Evolutionary conservation across 805 yeast genomes (phyloP).

Genomic region (Candida sithepensis): DNA sequence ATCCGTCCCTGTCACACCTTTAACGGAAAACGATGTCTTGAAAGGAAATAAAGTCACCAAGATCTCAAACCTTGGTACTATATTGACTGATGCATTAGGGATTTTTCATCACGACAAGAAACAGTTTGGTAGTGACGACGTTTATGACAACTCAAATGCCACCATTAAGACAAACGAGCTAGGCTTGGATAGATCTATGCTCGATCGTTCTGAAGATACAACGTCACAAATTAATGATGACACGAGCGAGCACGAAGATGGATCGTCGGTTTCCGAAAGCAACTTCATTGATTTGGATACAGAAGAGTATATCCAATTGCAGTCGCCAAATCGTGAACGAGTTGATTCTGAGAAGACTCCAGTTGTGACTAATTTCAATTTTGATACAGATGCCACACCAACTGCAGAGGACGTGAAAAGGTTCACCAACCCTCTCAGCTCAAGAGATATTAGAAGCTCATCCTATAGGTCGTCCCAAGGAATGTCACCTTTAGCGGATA

Average conservation of each 20-base stretch:
- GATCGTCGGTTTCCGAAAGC: constrained; percentile 23
- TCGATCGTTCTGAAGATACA: constrained; percentile 3
- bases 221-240: constrained; percentile 6
- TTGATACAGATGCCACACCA: constrained; percentile 5
- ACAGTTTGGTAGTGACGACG: not conserved
- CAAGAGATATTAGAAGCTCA: constrained; percentile 11
- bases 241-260: constrained; percentile 1
- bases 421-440: constrained; percentile 20
- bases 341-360: constrained; percentile 23
- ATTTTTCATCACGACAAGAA: constrained; percentile 3
- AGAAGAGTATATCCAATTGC: constrained; percentile 4
- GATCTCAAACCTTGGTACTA: constrained; percentile 9
- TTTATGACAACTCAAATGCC: constrained; percentile 9
- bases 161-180: constrained; percentile 15
- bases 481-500: constrained; percentile 14
- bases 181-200: constrained; percentile 2
- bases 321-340: constrained; percentile 5
- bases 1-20: constrained; percentile 2
- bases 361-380: constrained; percentile 5
- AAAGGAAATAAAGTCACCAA: not conserved
- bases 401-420: constrained; percentile 12
- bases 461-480: constrained; percentile 12
- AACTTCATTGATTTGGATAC: constrained; percentile 21
- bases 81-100: constrained; percentile 13
- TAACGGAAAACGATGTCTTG: not conserved